Evolutionary conservation across 2,329 filamentous ascomycete genomes (phyloP).

Genomic region (Tolypocladium ovalisporum): DNA sequence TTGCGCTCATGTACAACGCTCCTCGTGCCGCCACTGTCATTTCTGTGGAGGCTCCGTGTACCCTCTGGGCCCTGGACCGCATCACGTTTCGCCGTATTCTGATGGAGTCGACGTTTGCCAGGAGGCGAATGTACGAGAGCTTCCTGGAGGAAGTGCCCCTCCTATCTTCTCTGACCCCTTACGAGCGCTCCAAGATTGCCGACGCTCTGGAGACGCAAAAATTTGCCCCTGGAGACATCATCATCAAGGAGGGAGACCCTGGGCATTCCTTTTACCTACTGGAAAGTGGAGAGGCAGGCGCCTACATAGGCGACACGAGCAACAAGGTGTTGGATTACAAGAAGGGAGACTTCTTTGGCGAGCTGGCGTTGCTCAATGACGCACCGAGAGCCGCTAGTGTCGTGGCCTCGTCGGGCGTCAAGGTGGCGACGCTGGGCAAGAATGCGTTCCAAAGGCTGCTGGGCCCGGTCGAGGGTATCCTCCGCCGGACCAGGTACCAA

Average conservation of each 20-base stretch:
- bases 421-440: constrained; percentile 86
- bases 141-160: constrained; percentile 92
- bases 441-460: constrained; percentile 89
- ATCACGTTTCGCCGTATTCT: constrained; percentile 95
- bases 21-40: constrained; percentile 90
- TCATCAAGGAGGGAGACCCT: constrained; percentile 85
- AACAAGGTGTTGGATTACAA: constrained; percentile 68
- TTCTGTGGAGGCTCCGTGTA: constrained; percentile 66
- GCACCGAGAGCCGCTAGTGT: constrained; percentile 86
- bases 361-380: constrained; percentile 87
- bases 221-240: constrained; percentile 64
- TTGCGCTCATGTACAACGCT: constrained; percentile 97
- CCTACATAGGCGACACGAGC: constrained; percentile 64
- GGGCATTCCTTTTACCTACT: constrained; percentile 88
- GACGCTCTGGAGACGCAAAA: constrained; percentile 91
- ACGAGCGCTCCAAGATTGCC: constrained; percentile 95
- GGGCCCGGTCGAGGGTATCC: constrained; percentile 86
- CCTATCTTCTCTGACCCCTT: constrained; percentile 70
- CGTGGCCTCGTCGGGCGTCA: constrained; percentile 73
- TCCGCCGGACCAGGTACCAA: constrained; percentile 66
- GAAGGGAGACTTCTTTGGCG: constrained; percentile 95
- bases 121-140: constrained; percentile 91
- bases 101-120: constrained; percentile 96
- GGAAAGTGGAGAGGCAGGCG: constrained; percentile 77
- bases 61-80: constrained; percentile 88